Conservation (phyloP, 1,284 basidiomycete species). For the Apiotrichum gracile region DNA sequence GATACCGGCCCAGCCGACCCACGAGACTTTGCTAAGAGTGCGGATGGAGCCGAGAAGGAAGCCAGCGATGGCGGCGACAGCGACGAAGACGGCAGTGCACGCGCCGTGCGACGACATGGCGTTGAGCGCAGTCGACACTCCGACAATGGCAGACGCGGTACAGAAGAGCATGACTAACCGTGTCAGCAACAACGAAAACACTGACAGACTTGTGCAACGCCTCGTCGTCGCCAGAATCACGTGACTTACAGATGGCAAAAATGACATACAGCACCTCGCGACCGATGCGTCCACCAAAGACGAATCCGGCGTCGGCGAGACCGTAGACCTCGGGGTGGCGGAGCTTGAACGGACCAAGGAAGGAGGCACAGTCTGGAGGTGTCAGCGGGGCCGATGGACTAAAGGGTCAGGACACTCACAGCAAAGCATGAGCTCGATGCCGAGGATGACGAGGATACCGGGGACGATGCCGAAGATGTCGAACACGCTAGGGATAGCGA, state of each 20-base stretch:
- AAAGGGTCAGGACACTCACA: conserved; percentile 9
- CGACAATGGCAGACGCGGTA: conserved; percentile 27
- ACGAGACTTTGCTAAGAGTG: conserved; percentile 32
- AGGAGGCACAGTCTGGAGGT: conserved; percentile 8
- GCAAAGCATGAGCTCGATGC: conserved; percentile 25
- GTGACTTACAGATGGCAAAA: conserved; percentile 9
- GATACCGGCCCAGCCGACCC: conserved; percentile 39
- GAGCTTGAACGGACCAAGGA: conserved; percentile 21
- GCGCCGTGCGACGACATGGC: conserved; percentile 32
- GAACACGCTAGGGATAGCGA: conserved; percentile 32
- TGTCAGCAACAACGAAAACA: too few relatives aligned
- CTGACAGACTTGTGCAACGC: not conserved
- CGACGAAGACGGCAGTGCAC: conserved; percentile 37
- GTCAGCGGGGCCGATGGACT: not conserved
- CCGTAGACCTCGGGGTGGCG: conserved; percentile 21
- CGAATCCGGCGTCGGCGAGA: conserved; percentile 25
- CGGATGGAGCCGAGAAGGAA: conserved; percentile 33
- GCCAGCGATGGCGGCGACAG: conserved; percentile 24
- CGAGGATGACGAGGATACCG: conserved; percentile 28
- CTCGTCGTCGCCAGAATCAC: too few relatives aligned
- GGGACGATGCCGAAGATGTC: conserved; percentile 30
- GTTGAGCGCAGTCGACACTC: conserved; percentile 30
- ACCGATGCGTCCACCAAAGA: conserved; percentile 22
- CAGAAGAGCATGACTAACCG: conserved; percentile 22
- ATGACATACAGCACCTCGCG: conserved; percentile 22